Evolutionary conservation across 176 grass and related monocot genomes (phyloP), one percentile per base, ranked within the genome.

Genomic region (Carex cristatella): DNA sequence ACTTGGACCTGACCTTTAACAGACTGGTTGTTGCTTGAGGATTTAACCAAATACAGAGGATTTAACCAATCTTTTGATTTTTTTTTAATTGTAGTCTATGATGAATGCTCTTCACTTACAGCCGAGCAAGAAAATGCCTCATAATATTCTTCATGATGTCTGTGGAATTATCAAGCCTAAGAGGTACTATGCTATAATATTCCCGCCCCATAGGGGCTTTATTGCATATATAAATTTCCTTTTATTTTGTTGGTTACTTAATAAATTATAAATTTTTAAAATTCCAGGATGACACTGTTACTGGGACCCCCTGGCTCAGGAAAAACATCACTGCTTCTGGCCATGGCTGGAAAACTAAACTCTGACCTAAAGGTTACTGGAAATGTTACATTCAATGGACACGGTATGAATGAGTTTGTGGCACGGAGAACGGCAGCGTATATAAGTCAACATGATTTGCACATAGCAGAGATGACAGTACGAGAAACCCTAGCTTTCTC

Each of bases 391-490:
- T 94, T 88, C 77, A 94, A 94, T 65, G 92, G 92, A 42, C 90
- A 94, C 79, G 84, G 67, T 35, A 91, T 91, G 92, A 80, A 88
- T 84, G 92, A 94, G 61, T 94, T 94, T 73, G 92, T 91, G 32
- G 80, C 92, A 65, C 87, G 85, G 18, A 89, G 90, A 84, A 91
- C 92, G 56, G 86, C 92, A 65, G 92, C 92, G 30, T 94, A 94
- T 67, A 91, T 94, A 53, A 88, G 89, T 55, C 92, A 94, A 80
- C 83, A 94, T 76, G 92, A 94, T 65, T 87, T 94, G 42, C 92
- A 94, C 80, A 94, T 94, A 32, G 85, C 87, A 40, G 92, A 94
- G 86, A 91, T 94, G 92, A 94, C 92, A 3, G 92, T 94, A 11
- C 85, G 90, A 1, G 92, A 94, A 79, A 94, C 92, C 32, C 63